These are phyloP conservation scores for Fusarium falciforme DNA, from an alignment of 2,329 filamentous ascomycete species.

Conservation along the genomic window DNA sequence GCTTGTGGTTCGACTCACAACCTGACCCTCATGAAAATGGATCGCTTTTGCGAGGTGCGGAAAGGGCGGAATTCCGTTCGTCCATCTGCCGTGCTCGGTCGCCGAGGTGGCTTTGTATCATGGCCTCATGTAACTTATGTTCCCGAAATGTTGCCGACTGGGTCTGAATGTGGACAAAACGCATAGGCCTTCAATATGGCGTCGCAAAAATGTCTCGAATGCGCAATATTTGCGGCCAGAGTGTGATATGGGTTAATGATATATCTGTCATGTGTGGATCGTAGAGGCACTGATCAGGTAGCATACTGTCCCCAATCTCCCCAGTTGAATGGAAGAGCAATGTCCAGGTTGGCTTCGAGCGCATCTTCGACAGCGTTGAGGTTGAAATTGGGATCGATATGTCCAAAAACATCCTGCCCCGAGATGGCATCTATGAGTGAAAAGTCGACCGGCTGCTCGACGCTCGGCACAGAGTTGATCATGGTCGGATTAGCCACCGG, in stretches of 20 bases:
- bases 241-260: not conserved
- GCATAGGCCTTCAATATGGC: not conserved
- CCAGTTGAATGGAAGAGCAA: slow-evolving; percentile 65
- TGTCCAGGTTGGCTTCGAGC: slow-evolving; percentile 65
- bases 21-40: not conserved
- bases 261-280: not conserved
- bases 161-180: not conserved
- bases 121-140: not conserved
- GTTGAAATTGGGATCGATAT: slow-evolving; percentile 67
- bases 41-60: not conserved
- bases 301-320: slow-evolving; percentile 56
- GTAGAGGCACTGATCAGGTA: slow-evolving; percentile 29
- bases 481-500: slow-evolving; percentile 41
- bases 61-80: not conserved
- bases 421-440: slow-evolving; percentile 56
- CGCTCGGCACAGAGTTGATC: slow-evolving; percentile 41
- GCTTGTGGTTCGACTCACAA: not conserved
- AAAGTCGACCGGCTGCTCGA: slow-evolving; percentile 54
- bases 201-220: not conserved
- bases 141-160: not conserved
- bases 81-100: not conserved
- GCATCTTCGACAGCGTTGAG: slow-evolving; percentile 65
- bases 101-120: not conserved
- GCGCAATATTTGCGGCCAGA: not conserved
- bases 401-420: slow-evolving; percentile 65